A percentile compares a stretch with the other conserved stretches of the same genome.
These are phyloP conservation scores for Nakazawaea ambrosiae DNA, from an alignment of 805 yeast genomes.

Conservation along the genomic window DNA sequence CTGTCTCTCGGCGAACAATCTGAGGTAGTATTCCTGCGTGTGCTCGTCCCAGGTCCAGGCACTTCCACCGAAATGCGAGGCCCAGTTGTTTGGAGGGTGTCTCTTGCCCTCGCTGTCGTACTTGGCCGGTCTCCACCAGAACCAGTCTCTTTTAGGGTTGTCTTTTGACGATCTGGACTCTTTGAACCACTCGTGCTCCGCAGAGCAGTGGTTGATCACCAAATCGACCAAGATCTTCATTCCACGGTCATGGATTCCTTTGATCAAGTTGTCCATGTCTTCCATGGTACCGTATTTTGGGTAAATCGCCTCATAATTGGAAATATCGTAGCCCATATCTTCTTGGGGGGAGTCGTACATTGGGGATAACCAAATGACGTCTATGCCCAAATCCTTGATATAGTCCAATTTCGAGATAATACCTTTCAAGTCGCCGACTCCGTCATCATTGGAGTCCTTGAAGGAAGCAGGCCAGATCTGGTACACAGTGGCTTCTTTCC, in stretches of 20 bases:
- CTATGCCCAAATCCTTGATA: constrained; percentile 40
- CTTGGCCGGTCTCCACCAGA: constrained; percentile 47
- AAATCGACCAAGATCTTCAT: constrained; percentile 47
- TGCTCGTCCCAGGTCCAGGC: constrained; percentile 52
- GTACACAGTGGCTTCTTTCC: constrained; percentile 51
- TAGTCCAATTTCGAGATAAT: constrained; percentile 45
- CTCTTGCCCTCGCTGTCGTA: constrained; percentile 42
- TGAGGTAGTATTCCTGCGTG: constrained; percentile 49
- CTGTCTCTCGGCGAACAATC: constrained; percentile 45
- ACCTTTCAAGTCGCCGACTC: constrained; percentile 52
- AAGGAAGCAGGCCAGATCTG: constrained; percentile 58
- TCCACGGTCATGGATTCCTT: constrained; percentile 39
- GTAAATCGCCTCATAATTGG: constrained; percentile 45
- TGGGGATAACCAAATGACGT: constrained; percentile 52
- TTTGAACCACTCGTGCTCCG: constrained; percentile 51
- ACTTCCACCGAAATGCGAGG: constrained; percentile 42
- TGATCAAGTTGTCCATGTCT: constrained; percentile 42
- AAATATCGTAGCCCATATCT: constrained; percentile 59
- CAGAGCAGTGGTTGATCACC: constrained; percentile 53
- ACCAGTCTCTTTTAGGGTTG: constrained; percentile 56
- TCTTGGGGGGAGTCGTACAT: constrained; percentile 52
- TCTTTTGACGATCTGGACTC: constrained; percentile 43
- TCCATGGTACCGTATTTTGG: constrained; percentile 47
- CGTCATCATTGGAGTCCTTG: constrained; percentile 54
- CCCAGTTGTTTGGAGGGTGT: constrained; percentile 54